Percentiles rank a stretch among this genome's conserved stretches.
phyloP scores from a whole-genome alignment of 768 basidiomycete species.

The Lepiota venenata region DNA sequence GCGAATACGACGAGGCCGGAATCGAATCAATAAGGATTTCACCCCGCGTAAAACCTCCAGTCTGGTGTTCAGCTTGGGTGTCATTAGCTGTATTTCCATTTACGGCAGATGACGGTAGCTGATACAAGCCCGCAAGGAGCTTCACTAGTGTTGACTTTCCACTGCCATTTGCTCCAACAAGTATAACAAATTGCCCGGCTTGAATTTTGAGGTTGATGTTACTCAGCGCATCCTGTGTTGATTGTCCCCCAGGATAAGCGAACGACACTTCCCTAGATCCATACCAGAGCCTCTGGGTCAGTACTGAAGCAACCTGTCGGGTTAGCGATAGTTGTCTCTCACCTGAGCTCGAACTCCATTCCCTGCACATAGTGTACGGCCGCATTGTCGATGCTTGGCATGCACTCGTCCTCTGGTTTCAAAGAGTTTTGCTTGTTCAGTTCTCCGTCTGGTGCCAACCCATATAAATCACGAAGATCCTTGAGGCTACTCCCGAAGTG shows the following conservation, averaged over 20 bases:
- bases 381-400: not conserved
- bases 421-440: not conserved
- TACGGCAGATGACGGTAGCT: conserved; percentile 22
- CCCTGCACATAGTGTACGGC: conserved; percentile 12
- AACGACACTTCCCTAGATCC: conserved; percentile 47
- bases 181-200: conserved; percentile 45
- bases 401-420: not conserved
- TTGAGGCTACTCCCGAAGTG: conserved; percentile 21
- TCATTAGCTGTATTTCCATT: not conserved
- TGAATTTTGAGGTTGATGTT: conserved; percentile 41
- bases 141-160: conserved; percentile 54
- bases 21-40: conserved; percentile 40
- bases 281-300: not conserved
- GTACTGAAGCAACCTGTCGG: too few relatives aligned
- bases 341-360: conserved; percentile 24
- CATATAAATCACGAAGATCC: conserved; percentile 31
- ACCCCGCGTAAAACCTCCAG: conserved; percentile 28
- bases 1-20: conserved; percentile 33
- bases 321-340: not conserved
- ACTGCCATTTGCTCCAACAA: conserved; percentile 58
- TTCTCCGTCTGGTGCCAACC: conserved; percentile 21
- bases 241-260: conserved; percentile 44
- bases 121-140: conserved; percentile 46
- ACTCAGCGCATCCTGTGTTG: conserved; percentile 29
- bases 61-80: not conserved